A percentile compares a stretch with the other conserved stretches of the same genome.
phyloP scores from a whole-genome alignment of 805 yeast species.

The Starmerella vitae region DNA sequence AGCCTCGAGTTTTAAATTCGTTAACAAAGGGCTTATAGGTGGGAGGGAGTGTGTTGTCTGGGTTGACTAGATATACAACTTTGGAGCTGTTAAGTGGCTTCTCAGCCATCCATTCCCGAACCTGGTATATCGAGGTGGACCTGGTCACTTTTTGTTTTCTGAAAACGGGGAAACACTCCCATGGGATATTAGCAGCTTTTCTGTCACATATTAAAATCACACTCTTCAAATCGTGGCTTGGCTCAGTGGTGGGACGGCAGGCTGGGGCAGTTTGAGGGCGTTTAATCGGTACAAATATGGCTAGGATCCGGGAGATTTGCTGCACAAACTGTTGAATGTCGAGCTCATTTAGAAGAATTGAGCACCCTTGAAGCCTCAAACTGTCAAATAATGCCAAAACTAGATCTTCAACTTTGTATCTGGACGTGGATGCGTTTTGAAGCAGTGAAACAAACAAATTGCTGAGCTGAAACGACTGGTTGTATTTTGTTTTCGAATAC shows the following conservation, averaged over 20 bases:
- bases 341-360: constrained; percentile 40
- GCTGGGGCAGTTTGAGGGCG: no score
- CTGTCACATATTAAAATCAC: constrained; percentile 57
- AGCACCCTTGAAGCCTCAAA: constrained; percentile 48
- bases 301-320: no score
- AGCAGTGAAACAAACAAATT: no score
- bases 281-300: no score
- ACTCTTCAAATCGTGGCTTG: no score
- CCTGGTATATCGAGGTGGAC: constrained; percentile 31
- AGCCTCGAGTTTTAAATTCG: constrained; percentile 31
- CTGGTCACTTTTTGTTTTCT: constrained; percentile 11
- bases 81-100: not conserved
- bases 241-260: no score
- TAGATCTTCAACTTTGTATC: constrained; percentile 23
- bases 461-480: no score
- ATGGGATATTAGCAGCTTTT: constrained; percentile 59
- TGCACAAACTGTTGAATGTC: constrained; percentile 36
- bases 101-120: constrained; percentile 8
- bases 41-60: constrained; percentile 58
- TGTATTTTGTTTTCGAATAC: no score
- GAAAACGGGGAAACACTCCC: constrained; percentile 59
- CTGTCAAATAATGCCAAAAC: constrained; percentile 29
- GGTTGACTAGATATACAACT: constrained; percentile 55
- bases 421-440: not conserved
- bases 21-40: constrained; percentile 49